These are phyloP conservation scores for Metarhizium guizhouense DNA, from an alignment of 2,329 filamentous ascomycete genomes.

Conservation along the genomic window DNA sequence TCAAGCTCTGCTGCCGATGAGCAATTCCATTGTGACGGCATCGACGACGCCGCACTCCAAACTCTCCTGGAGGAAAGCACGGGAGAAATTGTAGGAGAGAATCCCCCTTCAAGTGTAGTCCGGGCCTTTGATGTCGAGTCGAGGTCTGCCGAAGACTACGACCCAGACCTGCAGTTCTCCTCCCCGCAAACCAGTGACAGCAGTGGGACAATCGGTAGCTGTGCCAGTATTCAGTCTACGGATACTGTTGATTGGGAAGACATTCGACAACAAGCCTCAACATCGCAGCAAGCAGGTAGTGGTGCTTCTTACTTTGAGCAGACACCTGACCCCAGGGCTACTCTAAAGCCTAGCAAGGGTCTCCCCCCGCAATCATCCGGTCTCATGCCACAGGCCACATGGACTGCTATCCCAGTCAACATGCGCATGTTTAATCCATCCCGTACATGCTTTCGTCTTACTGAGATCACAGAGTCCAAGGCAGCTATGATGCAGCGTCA, in stretches of 20 bases:
- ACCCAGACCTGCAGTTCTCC: slow-evolving; percentile 26
- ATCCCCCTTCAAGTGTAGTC: slow-evolving; percentile 23
- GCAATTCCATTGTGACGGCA: not conserved
- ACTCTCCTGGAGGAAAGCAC: not conserved
- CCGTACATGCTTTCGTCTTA: slow-evolving; percentile 52
- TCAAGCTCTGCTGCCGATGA: not conserved
- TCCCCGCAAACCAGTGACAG: slow-evolving; percentile 13
- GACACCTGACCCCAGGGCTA: not conserved
- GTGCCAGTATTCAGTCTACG: not conserved
- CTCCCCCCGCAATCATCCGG: not conserved
- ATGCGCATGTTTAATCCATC: slow-evolving; percentile 9
- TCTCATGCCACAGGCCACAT: not conserved
- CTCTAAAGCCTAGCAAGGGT: too few relatives aligned
- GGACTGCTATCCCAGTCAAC: not conserved
- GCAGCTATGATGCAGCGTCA: slow-evolving; percentile 19
- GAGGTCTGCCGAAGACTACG: slow-evolving; percentile 24
- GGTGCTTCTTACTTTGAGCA: not conserved
- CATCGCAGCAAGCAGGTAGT: not conserved
- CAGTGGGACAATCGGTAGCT: not conserved
- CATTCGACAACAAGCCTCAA: slow-evolving; percentile 12
- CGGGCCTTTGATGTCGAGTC: slow-evolving; percentile 23
- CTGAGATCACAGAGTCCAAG: slow-evolving; percentile 46
- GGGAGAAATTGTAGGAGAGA: not conserved
- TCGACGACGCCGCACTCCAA: not conserved
- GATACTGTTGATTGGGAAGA: slow-evolving; percentile 33